phyloP scores from a whole-genome alignment of 306 rosid species.

The Aeschynomene evenia region DNA sequence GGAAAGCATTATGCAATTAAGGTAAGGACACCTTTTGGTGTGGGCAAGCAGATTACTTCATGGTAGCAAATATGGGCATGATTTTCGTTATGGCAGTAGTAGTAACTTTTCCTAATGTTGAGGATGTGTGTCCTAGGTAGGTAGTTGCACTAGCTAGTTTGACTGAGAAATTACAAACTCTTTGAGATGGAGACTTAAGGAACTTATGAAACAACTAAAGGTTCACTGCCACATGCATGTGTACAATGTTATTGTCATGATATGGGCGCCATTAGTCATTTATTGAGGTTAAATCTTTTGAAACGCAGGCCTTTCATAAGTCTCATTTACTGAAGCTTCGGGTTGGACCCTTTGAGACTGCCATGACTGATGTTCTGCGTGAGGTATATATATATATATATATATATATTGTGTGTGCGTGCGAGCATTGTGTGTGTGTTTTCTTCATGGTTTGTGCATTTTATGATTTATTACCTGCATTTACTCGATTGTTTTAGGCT shows the following conservation, averaged over 20 bases:
- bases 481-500: constrained; percentile 14
- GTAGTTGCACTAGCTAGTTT: constrained; percentile 25
- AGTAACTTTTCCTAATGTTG: constrained; percentile 4
- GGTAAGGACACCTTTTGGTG: constrained; percentile 46
- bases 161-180: not conserved
- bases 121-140: constrained; percentile 13
- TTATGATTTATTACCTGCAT: not conserved
- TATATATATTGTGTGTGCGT: too few relatives aligned
- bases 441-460: not conserved
- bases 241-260: constrained; percentile 9
- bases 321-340: constrained; percentile 91
- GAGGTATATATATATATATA: constrained; percentile 57
- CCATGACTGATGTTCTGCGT: constrained; percentile 97
- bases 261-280: constrained; percentile 10
- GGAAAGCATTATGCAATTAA: constrained; percentile 85
- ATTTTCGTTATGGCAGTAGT: not conserved
- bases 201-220: constrained; percentile 6
- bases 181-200: constrained; percentile 17
- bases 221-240: constrained; percentile 25
- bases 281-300: constrained; percentile 27
- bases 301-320: constrained; percentile 85
- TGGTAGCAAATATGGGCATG: not conserved
- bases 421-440: too few relatives aligned
- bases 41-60: not conserved
- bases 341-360: constrained; percentile 97